Evolutionary conservation across 305 asterid species (phyloP).

Genomic region (Nicotiana rustica): DNA sequence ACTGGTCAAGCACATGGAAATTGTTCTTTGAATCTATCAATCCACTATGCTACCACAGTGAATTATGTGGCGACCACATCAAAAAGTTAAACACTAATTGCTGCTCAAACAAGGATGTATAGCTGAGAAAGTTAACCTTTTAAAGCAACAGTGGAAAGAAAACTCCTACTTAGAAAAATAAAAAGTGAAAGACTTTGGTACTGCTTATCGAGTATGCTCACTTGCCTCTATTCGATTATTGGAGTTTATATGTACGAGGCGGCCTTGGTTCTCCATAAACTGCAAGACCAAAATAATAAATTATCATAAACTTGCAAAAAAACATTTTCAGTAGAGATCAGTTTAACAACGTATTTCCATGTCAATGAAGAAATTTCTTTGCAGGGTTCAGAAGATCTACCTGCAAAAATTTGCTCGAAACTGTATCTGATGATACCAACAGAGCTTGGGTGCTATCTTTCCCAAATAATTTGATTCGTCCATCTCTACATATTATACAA

Average conservation of each 20-base stretch:
- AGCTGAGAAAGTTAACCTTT: not conserved
- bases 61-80: too few relatives aligned
- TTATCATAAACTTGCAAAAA: constrained; percentile 36
- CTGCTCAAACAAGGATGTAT: not conserved
- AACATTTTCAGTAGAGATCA: constrained; percentile 17
- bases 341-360: not conserved
- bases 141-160: not conserved
- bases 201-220: constrained; percentile 6
- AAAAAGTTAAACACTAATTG: too few relatives aligned
- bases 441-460: constrained; percentile 78
- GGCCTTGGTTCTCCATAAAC: constrained; percentile 78
- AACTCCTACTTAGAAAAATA: not conserved
- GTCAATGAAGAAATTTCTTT: constrained; percentile 12
- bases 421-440: constrained; percentile 66
- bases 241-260: constrained; percentile 71
- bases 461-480: constrained; percentile 84
- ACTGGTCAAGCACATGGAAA: too few relatives aligned
- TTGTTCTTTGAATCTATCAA: too few relatives aligned
- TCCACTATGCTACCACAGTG: too few relatives aligned
- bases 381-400: constrained; percentile 44
- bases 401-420: constrained; percentile 74
- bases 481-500: constrained; percentile 60
- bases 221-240: constrained; percentile 82
- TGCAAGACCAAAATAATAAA: constrained; percentile 52
- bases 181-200: not conserved